Conservation (phyloP, 2,329 filamentous ascomycete species). For the Sarocladium kiliense region DNA sequence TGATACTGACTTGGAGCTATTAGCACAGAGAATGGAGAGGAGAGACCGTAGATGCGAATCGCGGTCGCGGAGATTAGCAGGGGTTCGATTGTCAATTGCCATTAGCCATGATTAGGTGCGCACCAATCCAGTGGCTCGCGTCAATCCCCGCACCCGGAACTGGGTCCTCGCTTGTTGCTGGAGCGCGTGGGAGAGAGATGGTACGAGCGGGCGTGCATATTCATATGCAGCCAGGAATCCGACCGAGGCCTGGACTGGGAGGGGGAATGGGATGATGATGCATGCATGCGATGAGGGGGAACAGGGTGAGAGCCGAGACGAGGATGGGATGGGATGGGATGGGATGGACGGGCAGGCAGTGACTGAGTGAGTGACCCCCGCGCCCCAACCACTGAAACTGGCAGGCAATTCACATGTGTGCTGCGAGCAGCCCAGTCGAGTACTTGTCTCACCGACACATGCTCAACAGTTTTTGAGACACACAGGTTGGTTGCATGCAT, state of each 20-base stretch:
- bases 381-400: not conserved
- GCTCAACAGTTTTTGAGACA: not conserved
- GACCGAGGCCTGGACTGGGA: not conserved
- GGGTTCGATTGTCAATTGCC: slow-evolving; percentile 4
- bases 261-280: no score
- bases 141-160: not conserved
- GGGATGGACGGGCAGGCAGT: not conserved
- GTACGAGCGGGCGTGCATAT: not conserved
- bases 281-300: not conserved
- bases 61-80: not conserved
- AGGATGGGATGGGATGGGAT: no score
- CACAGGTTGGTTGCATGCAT: not conserved
- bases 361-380: not conserved
- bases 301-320: no score
- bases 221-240: not conserved
- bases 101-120: slow-evolving; percentile 1
- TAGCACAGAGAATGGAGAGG: not conserved
- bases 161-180: not conserved
- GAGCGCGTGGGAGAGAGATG: not conserved
- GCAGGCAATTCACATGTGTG: not conserved
- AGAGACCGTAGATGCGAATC: not conserved
- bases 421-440: not conserved
- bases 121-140: not conserved
- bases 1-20: slow-evolving; percentile 3
- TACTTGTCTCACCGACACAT: not conserved